A percentile compares a stretch with the other conserved stretches of the same genome.
These are phyloP conservation scores for Venturia nashicola DNA, from an alignment of 2,329 filamentous ascomycete species.

Conservation along the genomic window DNA sequence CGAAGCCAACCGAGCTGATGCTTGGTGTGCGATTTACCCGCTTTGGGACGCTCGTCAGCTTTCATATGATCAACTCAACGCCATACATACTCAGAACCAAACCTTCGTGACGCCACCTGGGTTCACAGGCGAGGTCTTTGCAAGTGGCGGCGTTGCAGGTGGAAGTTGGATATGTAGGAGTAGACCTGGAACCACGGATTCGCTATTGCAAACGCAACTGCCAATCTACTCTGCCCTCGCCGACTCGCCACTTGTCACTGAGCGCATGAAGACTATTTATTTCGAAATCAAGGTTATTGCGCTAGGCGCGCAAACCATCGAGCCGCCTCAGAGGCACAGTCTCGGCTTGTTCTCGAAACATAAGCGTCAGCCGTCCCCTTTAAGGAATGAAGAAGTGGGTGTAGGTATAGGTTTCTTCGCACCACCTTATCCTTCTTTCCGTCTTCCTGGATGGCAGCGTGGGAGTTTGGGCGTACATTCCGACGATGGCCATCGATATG, in stretches of 20 bases:
- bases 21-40: conserved; percentile 52
- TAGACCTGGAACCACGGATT: conserved; percentile 36
- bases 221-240: conserved; percentile 53
- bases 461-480: conserved; percentile 65
- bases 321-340: not conserved
- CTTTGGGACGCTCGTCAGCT: conserved; percentile 43
- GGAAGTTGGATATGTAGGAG: conserved; percentile 34
- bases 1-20: conserved; percentile 51
- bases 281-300: conserved; percentile 53
- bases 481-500: conserved; percentile 64
- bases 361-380: not conserved
- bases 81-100: conserved; percentile 41
- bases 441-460: conserved; percentile 71
- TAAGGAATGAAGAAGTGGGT: conserved; percentile 29
- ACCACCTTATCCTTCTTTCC: conserved; percentile 64
- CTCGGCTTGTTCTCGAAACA: conserved; percentile 1
- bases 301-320: conserved; percentile 22
- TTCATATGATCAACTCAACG: conserved; percentile 33
- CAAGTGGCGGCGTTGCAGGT: conserved; percentile 6
- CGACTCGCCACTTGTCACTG: conserved; percentile 44
- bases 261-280: conserved; percentile 48
- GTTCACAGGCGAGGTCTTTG: conserved; percentile 25
- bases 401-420: conserved; percentile 60
- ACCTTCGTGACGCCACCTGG: conserved; percentile 20
- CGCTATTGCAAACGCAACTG: conserved; percentile 53